Percentiles rank a stretch among this genome's conserved stretches.
These are phyloP conservation scores for Coprinellus micaceus DNA, from an alignment of 768 basidiomycete species.

Conservation along the genomic window DNA sequence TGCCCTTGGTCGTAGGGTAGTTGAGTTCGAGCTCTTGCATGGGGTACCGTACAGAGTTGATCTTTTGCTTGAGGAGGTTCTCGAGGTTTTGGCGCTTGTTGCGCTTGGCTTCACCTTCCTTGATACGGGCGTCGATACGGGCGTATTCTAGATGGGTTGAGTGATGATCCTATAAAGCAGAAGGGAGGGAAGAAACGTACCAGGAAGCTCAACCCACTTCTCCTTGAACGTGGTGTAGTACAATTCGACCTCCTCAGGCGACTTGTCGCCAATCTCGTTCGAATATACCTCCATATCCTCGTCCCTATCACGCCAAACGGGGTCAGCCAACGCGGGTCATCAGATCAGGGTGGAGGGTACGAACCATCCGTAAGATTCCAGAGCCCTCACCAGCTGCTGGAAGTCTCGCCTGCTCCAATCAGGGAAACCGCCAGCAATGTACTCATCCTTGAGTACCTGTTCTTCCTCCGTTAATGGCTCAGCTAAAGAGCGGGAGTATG, in stretches of 20 bases:
- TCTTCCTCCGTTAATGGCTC: slow-evolving; percentile 92
- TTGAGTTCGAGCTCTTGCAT: slow-evolving; percentile 97
- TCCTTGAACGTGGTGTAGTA: slow-evolving; percentile 87
- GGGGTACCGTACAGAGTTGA: slow-evolving; percentile 78
- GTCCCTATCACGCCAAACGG: slow-evolving; percentile 37
- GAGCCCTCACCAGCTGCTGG: slow-evolving; percentile 79
- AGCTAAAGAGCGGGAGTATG: slow-evolving; percentile 40
- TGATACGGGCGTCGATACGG: slow-evolving; percentile 77
- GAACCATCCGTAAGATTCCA: slow-evolving; percentile 61
- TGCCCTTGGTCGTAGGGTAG: slow-evolving; percentile 94
- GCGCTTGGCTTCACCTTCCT: slow-evolving; percentile 87
- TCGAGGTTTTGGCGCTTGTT: slow-evolving; percentile 81
- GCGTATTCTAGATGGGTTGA: slow-evolving; percentile 55
- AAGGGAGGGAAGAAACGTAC: slow-evolving; percentile 35
- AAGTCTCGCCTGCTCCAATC: slow-evolving; percentile 94
- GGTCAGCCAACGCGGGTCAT: slow-evolving; percentile 18
- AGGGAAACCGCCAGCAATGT: slow-evolving; percentile 75
- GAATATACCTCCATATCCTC: slow-evolving; percentile 68
- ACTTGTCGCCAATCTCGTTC: slow-evolving; percentile 82
- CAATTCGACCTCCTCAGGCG: slow-evolving; percentile 65
- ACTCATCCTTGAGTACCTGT: slow-evolving; percentile 71
- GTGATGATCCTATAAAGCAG: too few species aligned
- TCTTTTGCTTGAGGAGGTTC: slow-evolving; percentile 75
- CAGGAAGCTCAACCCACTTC: slow-evolving; percentile 82
- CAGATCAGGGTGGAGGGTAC: slow-evolving; percentile 17